These are phyloP conservation scores for Adansonia gregorii DNA, from an alignment of 441 rosid genomes.

Conservation along the genomic window DNA sequence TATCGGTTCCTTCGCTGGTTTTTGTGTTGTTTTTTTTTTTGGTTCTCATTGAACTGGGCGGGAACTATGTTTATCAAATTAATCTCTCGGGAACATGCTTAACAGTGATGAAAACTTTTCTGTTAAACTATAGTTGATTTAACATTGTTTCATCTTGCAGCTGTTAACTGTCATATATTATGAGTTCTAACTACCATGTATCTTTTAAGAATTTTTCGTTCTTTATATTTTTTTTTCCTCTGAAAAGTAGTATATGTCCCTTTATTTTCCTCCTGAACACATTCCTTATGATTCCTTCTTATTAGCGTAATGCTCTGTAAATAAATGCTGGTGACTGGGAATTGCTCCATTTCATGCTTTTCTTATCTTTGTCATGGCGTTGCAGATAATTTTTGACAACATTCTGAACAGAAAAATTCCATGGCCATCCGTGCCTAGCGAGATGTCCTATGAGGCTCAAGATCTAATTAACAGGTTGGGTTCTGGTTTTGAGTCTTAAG, in stretches of 20 bases:
- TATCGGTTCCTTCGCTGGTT: neutral
- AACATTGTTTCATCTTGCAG: conserved; percentile 9
- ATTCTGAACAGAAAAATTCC: conserved; percentile 82
- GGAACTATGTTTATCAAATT: conserved; percentile 11
- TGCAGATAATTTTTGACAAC: conserved; percentile 82
- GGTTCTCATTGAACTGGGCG: conserved; percentile 3
- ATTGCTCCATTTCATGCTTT: conserved; percentile 26
- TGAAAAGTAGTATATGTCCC: neutral
- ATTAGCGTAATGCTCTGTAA: neutral
- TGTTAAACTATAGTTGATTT: neutral
- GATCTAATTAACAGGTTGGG: conserved; percentile 78
- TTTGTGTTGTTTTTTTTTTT: neutral
- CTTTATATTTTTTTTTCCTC: conserved; percentile 2
- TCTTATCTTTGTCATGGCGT: conserved; percentile 23
- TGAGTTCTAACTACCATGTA: neutral
- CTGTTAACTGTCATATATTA: neutral
- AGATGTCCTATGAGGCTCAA: conserved; percentile 79
- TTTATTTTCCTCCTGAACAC: neutral
- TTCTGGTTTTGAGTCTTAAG: conserved; percentile 20
- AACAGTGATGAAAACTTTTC: neutral
- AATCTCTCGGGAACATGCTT: neutral
- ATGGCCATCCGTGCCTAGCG: conserved; percentile 74
- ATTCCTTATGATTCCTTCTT: neutral
- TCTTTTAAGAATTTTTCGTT: conserved; percentile 4
- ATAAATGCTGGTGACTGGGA: neutral